Evolutionary conservation across 495 filamentous ascomycete genomes (phyloP), one percentile per base, ranked within the genome.

Genomic region (Immersiella caudata): DNA sequence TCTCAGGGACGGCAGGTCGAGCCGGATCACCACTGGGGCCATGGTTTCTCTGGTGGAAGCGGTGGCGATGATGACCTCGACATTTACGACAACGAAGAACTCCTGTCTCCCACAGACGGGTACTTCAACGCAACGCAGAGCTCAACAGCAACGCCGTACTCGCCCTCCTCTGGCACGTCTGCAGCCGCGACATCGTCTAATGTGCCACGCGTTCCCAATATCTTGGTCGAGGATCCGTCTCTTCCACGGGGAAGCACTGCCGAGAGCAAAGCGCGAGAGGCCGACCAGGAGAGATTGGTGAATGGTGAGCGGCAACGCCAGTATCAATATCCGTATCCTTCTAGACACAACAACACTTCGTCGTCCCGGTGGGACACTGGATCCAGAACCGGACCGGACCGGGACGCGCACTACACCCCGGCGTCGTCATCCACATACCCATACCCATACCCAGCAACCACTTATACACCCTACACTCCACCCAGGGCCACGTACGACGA

Each of bases 261-360:
- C 49, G 78, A 79, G 60, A 76, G 76, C 62, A 83, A 83, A 72
- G 79, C 79, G 16, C 67, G 70, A 22, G 78, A 84, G 66, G 78
- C 76, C 6, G 73, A 73, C 1, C 69, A 75, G 56, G 79, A 80
- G 61, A 74, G 72, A 14, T 59, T 62, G 11, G 62, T 29, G 18
- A 72, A 68, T 59, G 57, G 29, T 35, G 4, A 60, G 36, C 11
- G 26, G 24, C 24, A 2, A 62, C 52, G 20, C n/a, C 20, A 49
- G n/a, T 61, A 16, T 22, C 50, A 11, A 40, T 21, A 21, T 16
- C 35, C 54, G 21, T 29, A 65, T 21, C 62, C 60, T 36, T 46
- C 40, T 18, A 12, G 56, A 55, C 6, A 24, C 56, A n/a, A 21
- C 57, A 46, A 62, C 58, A 1, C 24, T 46, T 1, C 46, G n/a